Conservation (phyloP, 768 basidiomycete genomes). For the Nevesoporus exiguus region DNA sequence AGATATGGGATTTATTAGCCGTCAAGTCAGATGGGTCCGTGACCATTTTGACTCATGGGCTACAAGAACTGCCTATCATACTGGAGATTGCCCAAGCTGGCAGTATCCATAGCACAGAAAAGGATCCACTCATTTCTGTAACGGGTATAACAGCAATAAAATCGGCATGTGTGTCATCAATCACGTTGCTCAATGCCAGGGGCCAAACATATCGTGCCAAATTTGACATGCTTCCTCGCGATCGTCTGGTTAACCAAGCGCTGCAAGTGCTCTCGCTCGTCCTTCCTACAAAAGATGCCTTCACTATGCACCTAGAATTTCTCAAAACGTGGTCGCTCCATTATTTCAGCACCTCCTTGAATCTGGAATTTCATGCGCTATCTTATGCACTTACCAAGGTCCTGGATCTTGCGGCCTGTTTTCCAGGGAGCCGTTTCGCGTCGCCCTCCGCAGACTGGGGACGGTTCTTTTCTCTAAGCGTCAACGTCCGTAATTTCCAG, state of each 20-base stretch:
- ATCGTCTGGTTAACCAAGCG: slow-evolving; percentile 54
- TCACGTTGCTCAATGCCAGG: slow-evolving; percentile 52
- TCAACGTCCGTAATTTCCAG: slow-evolving; percentile 45
- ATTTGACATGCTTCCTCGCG: slow-evolving; percentile 54
- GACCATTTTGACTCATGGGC: slow-evolving; percentile 60
- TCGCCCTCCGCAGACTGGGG: slow-evolving; percentile 43
- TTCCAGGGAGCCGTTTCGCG: slow-evolving; percentile 12
- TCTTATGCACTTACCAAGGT: slow-evolving; percentile 46
- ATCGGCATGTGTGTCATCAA: slow-evolving; percentile 48
- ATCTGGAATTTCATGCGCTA: slow-evolving; percentile 58
- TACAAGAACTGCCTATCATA: slow-evolving; percentile 40
- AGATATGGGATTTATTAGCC: slow-evolving; percentile 67
- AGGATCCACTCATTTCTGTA: slow-evolving; percentile 9
- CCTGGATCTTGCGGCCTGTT: slow-evolving; percentile 40
- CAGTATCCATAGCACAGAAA: not conserved
- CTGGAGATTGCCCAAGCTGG: slow-evolving; percentile 20
- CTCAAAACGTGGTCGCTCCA: slow-evolving; percentile 53
- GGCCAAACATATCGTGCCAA: slow-evolving; percentile 44
- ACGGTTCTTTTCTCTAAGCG: slow-evolving; percentile 38
- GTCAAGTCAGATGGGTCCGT: slow-evolving; percentile 55
- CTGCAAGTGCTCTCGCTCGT: slow-evolving; percentile 61
- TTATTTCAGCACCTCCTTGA: slow-evolving; percentile 41
- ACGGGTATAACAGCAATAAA: slow-evolving; percentile 42
- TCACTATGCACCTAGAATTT: slow-evolving; percentile 53
- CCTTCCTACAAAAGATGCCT: slow-evolving; percentile 54